These are phyloP conservation scores for Amylocarpus encephaloides DNA, from an alignment of 2,329 filamentous ascomycete genomes.

Conservation along the genomic window DNA sequence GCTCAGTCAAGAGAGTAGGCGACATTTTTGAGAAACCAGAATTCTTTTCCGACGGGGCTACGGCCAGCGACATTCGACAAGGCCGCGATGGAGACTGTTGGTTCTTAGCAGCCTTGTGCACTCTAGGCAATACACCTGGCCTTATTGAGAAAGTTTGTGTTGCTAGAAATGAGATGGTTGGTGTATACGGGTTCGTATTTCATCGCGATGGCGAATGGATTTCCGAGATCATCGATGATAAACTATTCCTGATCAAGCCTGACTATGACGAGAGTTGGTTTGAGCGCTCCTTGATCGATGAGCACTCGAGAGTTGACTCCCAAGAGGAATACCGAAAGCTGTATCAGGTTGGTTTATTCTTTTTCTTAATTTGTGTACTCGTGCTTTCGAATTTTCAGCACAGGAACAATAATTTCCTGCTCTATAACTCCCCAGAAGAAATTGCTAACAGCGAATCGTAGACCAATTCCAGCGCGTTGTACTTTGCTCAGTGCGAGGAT, in stretches of 20 bases:
- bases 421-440: not conserved
- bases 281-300: slow-evolving; percentile 68
- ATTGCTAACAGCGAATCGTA: slow-evolving; percentile 3
- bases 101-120: slow-evolving; percentile 75
- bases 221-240: slow-evolving; percentile 84
- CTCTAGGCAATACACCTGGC: slow-evolving; percentile 47
- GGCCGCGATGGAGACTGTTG: slow-evolving; percentile 78
- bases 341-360: slow-evolving; percentile 18
- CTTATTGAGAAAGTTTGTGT: slow-evolving; percentile 40
- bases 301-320: slow-evolving; percentile 54
- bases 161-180: slow-evolving; percentile 47
- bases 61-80: slow-evolving; percentile 72
- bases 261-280: slow-evolving; percentile 65
- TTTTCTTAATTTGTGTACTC: not conserved
- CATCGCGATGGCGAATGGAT: slow-evolving; percentile 80
- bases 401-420: no score
- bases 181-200: slow-evolving; percentile 86
- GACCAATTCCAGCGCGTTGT: slow-evolving; percentile 65
- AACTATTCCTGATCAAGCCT: slow-evolving; percentile 74
- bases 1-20: slow-evolving; percentile 51
- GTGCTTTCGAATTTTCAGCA: no score
- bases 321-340: slow-evolving; percentile 48
- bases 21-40: slow-evolving; percentile 69
- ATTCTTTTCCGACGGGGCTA: slow-evolving; percentile 68
- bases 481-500: slow-evolving; percentile 70